phyloP scores from a whole-genome alignment of 345 rosid genomes.

The Mallotus nudiflorus region DNA sequence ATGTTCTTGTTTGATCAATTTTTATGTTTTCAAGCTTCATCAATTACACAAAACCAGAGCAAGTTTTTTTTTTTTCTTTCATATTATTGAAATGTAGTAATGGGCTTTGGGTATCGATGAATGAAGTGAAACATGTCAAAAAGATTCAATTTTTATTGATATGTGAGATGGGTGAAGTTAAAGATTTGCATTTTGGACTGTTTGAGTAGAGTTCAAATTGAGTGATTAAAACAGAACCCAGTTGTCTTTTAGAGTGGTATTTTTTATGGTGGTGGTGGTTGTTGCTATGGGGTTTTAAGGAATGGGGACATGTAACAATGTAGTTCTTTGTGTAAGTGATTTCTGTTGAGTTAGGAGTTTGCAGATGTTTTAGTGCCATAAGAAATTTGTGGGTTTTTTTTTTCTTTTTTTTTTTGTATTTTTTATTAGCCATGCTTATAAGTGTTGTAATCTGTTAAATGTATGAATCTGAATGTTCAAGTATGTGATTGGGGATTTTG shows the following conservation, averaged over 20 bases:
- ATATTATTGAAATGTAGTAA: no score
- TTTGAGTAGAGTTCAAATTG: no score
- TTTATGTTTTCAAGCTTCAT: not conserved
- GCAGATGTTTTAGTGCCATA: not conserved
- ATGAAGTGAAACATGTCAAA: no score
- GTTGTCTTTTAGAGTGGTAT: not conserved
- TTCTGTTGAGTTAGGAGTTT: not conserved
- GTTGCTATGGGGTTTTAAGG: not conserved
- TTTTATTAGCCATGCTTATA: not conserved
- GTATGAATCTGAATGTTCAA: not conserved
- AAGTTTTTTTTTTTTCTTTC: not conserved
- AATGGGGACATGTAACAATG: no score
- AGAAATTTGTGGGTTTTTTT: not conserved
- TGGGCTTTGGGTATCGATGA: no score
- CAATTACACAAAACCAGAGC: not conserved
- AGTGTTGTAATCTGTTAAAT: not conserved
- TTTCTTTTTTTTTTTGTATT: no score
- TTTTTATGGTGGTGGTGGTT: no score
- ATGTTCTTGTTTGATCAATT: not conserved
- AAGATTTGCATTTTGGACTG: no score
- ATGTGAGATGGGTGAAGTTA: no score
- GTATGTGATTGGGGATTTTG: not conserved
- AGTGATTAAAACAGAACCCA: no score
- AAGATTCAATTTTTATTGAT: no score
- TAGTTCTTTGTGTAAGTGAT: not conserved